Evolutionary conservation across 805 yeast species (phyloP).

Genomic region (Candida nemodendra): DNA sequence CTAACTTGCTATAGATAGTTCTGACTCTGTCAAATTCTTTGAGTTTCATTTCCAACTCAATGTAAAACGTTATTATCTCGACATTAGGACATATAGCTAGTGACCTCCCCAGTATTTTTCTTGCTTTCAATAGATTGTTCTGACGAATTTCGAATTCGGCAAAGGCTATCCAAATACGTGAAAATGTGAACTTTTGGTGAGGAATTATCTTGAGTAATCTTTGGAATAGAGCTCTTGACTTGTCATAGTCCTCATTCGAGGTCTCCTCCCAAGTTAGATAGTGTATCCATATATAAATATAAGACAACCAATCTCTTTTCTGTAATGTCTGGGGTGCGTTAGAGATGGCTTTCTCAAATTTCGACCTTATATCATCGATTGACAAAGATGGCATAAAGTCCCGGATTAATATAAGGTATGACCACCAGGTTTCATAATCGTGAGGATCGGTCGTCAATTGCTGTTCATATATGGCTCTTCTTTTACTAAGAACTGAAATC

Average conservation of each 20-base stretch:
- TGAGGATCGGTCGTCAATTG: slow-evolving; percentile 43
- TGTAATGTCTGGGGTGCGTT: slow-evolving; percentile 37
- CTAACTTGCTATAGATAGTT: slow-evolving; percentile 62
- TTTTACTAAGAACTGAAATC: slow-evolving; percentile 47
- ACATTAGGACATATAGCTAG: slow-evolving; percentile 66
- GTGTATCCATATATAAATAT: slow-evolving; percentile 67
- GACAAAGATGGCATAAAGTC: slow-evolving; percentile 30
- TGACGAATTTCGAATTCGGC: slow-evolving; percentile 75
- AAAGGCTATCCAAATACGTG: slow-evolving; percentile 69
- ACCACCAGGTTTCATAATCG: slow-evolving; percentile 86
- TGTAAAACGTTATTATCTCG: slow-evolving; percentile 61
- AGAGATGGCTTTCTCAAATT: slow-evolving; percentile 45
- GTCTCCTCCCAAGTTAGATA: slow-evolving; percentile 64
- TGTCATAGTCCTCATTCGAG: slow-evolving; percentile 36
- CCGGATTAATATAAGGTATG: slow-evolving; percentile 53
- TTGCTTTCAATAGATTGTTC: slow-evolving; percentile 46
- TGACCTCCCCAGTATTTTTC: slow-evolving; percentile 69
- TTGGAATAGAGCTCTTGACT: slow-evolving; percentile 52
- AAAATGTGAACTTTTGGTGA: slow-evolving; percentile 60
- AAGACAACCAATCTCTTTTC: slow-evolving; percentile 59
- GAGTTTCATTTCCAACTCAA: slow-evolving; percentile 60
- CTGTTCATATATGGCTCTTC: slow-evolving; percentile 55
- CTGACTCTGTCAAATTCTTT: slow-evolving; percentile 83
- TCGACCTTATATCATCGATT: slow-evolving; percentile 32
- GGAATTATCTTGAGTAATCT: slow-evolving; percentile 51